These are phyloP conservation scores for Polytolypa hystricis DNA, from an alignment of 2,329 filamentous ascomycete species.

Conservation along the genomic window DNA sequence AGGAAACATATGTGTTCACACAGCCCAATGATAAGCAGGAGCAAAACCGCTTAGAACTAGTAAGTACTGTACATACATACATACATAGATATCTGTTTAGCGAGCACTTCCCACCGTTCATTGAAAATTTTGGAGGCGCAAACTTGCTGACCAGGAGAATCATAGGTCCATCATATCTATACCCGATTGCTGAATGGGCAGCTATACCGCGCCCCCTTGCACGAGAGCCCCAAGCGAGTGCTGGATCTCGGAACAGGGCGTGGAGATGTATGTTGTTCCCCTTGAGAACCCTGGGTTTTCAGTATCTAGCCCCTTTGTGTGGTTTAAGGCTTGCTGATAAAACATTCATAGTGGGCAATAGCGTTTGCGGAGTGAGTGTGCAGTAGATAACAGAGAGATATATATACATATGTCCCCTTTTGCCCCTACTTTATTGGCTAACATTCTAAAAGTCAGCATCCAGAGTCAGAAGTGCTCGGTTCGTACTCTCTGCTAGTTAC, in stretches of 20 bases:
- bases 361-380: constrained; percentile 12
- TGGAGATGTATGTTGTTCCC: no score
- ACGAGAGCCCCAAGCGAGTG: constrained; percentile 2
- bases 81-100: not conserved
- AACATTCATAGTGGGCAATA: constrained; percentile 10
- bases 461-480: constrained; percentile 9
- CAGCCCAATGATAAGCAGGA: constrained; percentile 12
- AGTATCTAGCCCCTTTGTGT: no score
- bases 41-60: constrained; percentile 11
- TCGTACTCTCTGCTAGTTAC: not conserved
- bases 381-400: not conserved
- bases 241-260: constrained; percentile 11
- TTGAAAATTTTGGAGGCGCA: not conserved
- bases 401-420: not conserved
- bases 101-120: not conserved
- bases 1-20: constrained; percentile 1
- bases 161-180: constrained; percentile 9
- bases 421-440: not conserved
- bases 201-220: constrained; percentile 8
- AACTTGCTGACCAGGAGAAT: not conserved
- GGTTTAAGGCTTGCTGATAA: no score
- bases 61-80: constrained; percentile 1
- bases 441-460: constrained; percentile 7
- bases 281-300: no score
- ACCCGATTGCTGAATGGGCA: constrained; percentile 6